phyloP scores from a whole-genome alignment of 2,329 filamentous ascomycete species.

The Xylaria digitata region DNA sequence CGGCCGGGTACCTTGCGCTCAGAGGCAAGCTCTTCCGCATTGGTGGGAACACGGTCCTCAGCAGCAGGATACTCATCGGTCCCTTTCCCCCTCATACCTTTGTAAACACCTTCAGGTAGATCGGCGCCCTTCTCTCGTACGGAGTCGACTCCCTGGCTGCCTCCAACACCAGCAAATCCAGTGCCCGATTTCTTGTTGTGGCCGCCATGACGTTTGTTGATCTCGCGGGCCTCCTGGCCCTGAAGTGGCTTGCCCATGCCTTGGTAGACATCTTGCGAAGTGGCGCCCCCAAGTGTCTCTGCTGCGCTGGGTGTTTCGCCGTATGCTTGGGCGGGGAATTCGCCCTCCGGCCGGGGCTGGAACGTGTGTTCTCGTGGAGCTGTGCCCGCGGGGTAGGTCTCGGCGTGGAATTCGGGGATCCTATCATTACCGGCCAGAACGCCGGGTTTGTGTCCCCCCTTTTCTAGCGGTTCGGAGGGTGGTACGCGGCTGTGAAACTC shows the following conservation, averaged over 20 bases:
- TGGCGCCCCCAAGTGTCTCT: constrained; percentile 58
- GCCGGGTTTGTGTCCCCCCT: constrained; percentile 70
- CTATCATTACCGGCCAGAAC: constrained; percentile 69
- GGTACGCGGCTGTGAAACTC: constrained; percentile 65
- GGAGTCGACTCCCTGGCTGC: constrained; percentile 46
- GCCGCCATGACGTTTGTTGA: constrained; percentile 51
- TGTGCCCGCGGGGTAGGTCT: constrained; percentile 70
- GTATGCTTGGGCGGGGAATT: constrained; percentile 53
- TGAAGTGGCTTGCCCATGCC: constrained; percentile 58
- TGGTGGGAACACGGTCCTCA: constrained; percentile 42
- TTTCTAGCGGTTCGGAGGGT: constrained; percentile 64
- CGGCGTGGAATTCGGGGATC: constrained; percentile 70
- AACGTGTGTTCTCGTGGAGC: constrained; percentile 63
- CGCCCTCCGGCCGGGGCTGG: constrained; percentile 53
- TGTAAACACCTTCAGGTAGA: constrained; percentile 49
- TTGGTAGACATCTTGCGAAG: constrained; percentile 57
- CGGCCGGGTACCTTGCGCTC: constrained; percentile 36
- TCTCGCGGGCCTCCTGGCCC: constrained; percentile 57
- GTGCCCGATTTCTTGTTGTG: constrained; percentile 53
- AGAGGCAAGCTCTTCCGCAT: constrained; percentile 46
- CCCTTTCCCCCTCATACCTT: constrained; percentile 43
- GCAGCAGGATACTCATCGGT: constrained; percentile 44
- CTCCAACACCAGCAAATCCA: constrained; percentile 56
- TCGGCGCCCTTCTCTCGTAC: constrained; percentile 48
- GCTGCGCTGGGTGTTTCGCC: constrained; percentile 48